A percentile compares a stretch with the other conserved stretches of the same genome.
Conservation (phyloP, 2,329 filamentous ascomycete species). For the Myriangium duriaei region DNA sequence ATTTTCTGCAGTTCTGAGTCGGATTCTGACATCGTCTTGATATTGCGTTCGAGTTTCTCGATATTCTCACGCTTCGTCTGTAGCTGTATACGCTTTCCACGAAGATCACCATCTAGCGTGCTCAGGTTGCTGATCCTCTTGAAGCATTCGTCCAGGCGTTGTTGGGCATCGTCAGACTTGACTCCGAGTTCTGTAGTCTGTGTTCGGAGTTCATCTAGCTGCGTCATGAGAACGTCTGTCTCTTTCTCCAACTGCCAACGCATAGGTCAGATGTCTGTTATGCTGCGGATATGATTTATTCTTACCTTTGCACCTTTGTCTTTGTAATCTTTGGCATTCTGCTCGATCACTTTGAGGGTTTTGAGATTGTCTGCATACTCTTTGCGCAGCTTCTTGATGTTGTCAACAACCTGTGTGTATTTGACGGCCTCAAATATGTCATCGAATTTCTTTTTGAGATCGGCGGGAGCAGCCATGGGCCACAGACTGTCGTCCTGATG, state of each 20-base stretch:
- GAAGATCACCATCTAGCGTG: constrained; percentile 60
- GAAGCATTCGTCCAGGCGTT: constrained; percentile 52
- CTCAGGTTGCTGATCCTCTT: constrained; percentile 62
- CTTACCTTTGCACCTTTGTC: constrained; percentile 58
- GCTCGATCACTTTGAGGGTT: constrained; percentile 60
- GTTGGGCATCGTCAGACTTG: constrained; percentile 24
- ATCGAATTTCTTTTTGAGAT: constrained; percentile 87
- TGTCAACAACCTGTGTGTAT: constrained; percentile 94
- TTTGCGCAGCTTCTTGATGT: constrained; percentile 78
- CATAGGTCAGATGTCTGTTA: constrained; percentile 7
- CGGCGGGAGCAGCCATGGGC: constrained; percentile 80
- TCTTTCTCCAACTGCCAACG: constrained; percentile 44
- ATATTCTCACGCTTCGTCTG: constrained; percentile 58
- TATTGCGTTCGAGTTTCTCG: constrained; percentile 54
- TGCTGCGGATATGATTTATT: background rate
- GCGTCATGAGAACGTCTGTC: constrained; percentile 49
- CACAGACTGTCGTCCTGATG: constrained; percentile 96
- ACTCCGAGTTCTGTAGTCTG: constrained; percentile 19
- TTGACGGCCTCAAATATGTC: constrained; percentile 96
- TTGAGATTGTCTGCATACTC: constrained; percentile 64
- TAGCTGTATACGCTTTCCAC: constrained; percentile 64
- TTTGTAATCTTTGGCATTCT: constrained; percentile 70
- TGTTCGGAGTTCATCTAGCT: constrained; percentile 11
- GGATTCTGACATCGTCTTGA: constrained; percentile 66
- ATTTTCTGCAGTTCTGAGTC: constrained; percentile 63